Evolutionary conservation across 2,329 filamentous ascomycete genomes (phyloP).

Genomic region (Aureobasidium sp.): DNA sequence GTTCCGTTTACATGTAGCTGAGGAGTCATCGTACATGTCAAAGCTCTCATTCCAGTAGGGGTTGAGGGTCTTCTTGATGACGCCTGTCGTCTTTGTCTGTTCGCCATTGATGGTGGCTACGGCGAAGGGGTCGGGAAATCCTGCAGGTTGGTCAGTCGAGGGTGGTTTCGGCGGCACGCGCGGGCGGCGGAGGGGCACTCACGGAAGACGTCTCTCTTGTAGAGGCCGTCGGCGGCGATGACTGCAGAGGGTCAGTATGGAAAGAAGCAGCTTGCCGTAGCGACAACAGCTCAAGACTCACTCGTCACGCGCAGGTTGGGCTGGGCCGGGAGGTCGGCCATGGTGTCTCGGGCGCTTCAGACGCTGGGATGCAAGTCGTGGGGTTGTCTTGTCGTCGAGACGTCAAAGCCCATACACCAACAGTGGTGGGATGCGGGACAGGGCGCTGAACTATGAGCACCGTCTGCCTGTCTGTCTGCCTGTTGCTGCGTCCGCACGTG

Average conservation of each 20-base stretch:
- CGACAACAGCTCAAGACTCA: conserved; percentile 37
- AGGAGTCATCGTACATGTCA: conserved; percentile 64
- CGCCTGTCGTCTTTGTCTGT: conserved; percentile 94
- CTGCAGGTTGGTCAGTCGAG: conserved; percentile 39
- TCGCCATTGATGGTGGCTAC: conserved; percentile 96
- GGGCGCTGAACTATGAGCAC: neutral
- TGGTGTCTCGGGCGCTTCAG: conserved; percentile 17
- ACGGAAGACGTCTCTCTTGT: conserved; percentile 99
- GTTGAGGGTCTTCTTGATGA: conserved; percentile 95
- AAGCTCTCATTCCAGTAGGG: conserved; percentile 99
- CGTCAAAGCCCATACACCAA: neutral
- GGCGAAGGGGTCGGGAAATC: conserved; percentile 95
- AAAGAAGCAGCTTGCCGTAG: too few species aligned
- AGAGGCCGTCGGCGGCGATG: conserved; percentile 95
- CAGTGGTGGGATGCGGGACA: neutral
- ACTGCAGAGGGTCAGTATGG: conserved; percentile 46
- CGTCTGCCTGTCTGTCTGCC: neutral
- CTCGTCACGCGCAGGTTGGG: conserved; percentile 91
- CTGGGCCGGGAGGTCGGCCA: conserved; percentile 40
- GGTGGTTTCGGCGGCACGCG: neutral
- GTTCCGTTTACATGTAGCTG: neutral
- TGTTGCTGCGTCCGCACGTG: neutral
- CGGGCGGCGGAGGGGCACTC: conserved; percentile 37
- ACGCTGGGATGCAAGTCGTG: neutral
- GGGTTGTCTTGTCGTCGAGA: neutral